These are phyloP conservation scores for Ogataea nonfermentans DNA, from an alignment of 805 yeast genomes.

Conservation along the genomic window DNA sequence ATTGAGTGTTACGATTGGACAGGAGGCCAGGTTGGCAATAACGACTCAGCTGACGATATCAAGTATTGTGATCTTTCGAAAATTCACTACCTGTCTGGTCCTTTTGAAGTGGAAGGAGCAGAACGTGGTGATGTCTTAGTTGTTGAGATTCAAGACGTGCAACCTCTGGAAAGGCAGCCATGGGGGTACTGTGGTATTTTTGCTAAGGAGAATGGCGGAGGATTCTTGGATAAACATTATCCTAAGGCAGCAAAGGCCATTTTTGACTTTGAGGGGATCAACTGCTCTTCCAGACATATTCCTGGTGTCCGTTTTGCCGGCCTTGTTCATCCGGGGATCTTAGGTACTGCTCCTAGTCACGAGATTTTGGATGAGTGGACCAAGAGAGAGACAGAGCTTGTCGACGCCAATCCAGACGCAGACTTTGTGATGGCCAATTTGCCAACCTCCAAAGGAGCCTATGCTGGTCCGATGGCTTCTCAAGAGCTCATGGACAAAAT, in stretches of 20 bases:
- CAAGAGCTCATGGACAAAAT: conserved; percentile 32
- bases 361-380: conserved; percentile 46
- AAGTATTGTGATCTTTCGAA: conserved; percentile 42
- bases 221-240: conserved; percentile 46
- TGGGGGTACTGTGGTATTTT: conserved; percentile 55
- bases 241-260: conserved; percentile 53
- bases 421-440: conserved; percentile 40
- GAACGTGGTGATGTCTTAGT: conserved; percentile 49
- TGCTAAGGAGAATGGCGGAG: conserved; percentile 49
- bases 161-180: conserved; percentile 49
- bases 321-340: conserved; percentile 49
- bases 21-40: conserved; percentile 48
- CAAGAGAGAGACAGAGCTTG: conserved; percentile 39
- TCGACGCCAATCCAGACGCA: conserved; percentile 34
- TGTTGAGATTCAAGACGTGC: conserved; percentile 50
- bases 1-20: conserved; percentile 56
- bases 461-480: conserved; percentile 40
- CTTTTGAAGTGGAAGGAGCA: conserved; percentile 43
- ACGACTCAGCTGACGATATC: conserved; percentile 49
- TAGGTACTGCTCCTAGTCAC: conserved; percentile 50
- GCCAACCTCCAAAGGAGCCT: conserved; percentile 36
- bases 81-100: conserved; percentile 51
- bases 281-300: conserved; percentile 48
- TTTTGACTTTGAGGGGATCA: conserved; percentile 51
- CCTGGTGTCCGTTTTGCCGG: conserved; percentile 52